Evolutionary conservation across 768 basidiomycete species (phyloP), one percentile per base, ranked within the genome.

Genomic region (Pluteus cervinus): DNA sequence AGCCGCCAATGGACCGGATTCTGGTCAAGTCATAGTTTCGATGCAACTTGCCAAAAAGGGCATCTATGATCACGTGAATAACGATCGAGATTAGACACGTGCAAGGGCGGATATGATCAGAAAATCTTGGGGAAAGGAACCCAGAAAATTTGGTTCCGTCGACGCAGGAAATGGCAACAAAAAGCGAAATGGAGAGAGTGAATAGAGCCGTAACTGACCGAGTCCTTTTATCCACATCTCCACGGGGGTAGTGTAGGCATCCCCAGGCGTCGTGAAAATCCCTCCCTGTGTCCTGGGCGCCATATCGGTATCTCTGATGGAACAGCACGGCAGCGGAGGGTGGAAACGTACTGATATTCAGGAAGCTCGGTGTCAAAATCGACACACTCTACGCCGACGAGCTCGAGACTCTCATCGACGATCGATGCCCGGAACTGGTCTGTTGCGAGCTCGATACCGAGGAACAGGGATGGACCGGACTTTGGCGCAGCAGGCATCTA

Each of bases 221-320:
- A 91, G 73, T 11, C 72, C 83, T 56, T 86, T 87, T 38, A 88
- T 78, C 87, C 87, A 90, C 84, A 90, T 87, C 51, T 91, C 87
- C 31, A 91, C 73, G 2, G 88, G 87, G 5, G 87, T 88, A 25
- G 85, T 89, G 54, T 84, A 88, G 16, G 85, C 86, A 58, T 90
- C 86, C 21, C 85, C 86, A 4, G 84, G 82, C 0, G 84, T 86
- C 29, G 84, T 88, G 59, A 88, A 88, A 41, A 90, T 84, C 4
- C 88, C 88, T 32, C 85, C 85, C 43, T 85, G 81, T 1, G 86
- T 91, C 56, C 88, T 90, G 54, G 11, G 43, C 40, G 29, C 4
- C n/a, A 33, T n/a, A 40, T 40, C 32, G 33, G 35, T 34, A 9
- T 9, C n/a, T 16, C 12, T 4, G 14, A 2, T 6, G 9, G 3